Base-by-base conservation (phyloP, 2,329 filamentous ascomycete genomes). In the Dactylonectria macrodidyma region DNA sequence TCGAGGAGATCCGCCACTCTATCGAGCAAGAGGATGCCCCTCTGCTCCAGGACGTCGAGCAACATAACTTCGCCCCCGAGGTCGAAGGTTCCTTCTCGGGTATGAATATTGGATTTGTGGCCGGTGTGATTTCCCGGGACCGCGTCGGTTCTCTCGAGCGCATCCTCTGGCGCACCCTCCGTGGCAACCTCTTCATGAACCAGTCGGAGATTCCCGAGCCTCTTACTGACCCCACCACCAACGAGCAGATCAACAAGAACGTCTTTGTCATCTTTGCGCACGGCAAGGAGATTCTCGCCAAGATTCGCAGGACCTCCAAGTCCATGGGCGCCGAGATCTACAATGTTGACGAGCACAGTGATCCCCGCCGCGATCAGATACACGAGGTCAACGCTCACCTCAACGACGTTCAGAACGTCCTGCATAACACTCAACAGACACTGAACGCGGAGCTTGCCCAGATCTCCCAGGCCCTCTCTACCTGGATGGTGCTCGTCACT, bases 191-290 rank as follows among this genome's bases (percentile, higher is more conserved):
- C 71, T 99, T 98, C 88, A 99, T 99, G 96, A 99, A 99, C 84
- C 97, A 99, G 86, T 95, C 95, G 47, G 96, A 99, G 86, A 99
- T 99, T 69, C 92, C 95, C 8, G 95, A 99, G 81, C 91, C 94
- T 44, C 92, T 99, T 74, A 88, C 97, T 80, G 94, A 99, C 81
- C 95, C 96, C 16, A 89, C 92, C 79, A 97, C 90, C 84, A 98
- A 98, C 80, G 95, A 98, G 83, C 88, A 93, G 71, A 88, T 97
- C 75, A 91, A 93, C 86, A 99, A 99, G 90, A 99, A 98, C 76
- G 96, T 99, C 64, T 99, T 99, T 78, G 95, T 99, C 78, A 99
- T 99, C 81, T 99, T 99, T 77, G 96, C 96, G 12, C 96, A 99
- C 78, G 96, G 96, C 79, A 97, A 97, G 83, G 95, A 98, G 83